Evolutionary conservation across 2,329 filamentous ascomycete species (phyloP), one percentile per base, ranked within the genome.

Genomic region (Graphilbum fragrans): DNA sequence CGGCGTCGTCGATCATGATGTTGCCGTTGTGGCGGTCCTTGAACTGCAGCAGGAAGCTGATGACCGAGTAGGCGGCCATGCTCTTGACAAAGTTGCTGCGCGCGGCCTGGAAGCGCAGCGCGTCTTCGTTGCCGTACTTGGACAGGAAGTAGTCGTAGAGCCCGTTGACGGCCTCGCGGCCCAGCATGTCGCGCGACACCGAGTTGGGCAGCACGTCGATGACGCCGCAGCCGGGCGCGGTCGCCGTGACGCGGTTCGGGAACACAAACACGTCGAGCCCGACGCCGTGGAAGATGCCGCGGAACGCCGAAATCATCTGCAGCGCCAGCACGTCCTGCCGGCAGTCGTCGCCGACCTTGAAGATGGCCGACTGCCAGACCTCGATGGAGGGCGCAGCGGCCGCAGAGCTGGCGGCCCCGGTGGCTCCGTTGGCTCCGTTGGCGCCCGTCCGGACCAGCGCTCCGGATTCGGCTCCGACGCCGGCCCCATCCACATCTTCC

Each of bases 1-100:
- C 92, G 1, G 83, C 85, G 55, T 95, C 90, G 59, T 98, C 90
- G 48, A 98, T 80, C 93, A 98, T 98, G 67, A 98, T 98, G 67
- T 98, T 98, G 47, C 92, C 92, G 60, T 98, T 98, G 66, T 98
- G 92, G 3, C 92, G 81, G 58, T 99, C 92, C 62, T 99, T 99
- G 79, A 99, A 96, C 56, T 98, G 93, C 31, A 98, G 68, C 14
- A 98, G 70, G 65, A 94, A 98, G 0, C 86, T 93, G 50, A 98
- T 96, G 54, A 98, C 82, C 17, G 85, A 93, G 67, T 98, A 98
- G 12, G 92, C 93, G 0, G 93, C 92, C 92, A 98, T 96, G 57
- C 83, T 92, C 67, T 98, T 98, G 62, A 98, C 88, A 58, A 99
- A 98, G 62, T 96, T 96, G 64, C 77, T 88, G 47, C 92, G 82